Evolutionary conservation across 352 stramenopile species (phyloP), one percentile per base, ranked within the genome.

Genomic region (Globisporangium solare): DNA sequence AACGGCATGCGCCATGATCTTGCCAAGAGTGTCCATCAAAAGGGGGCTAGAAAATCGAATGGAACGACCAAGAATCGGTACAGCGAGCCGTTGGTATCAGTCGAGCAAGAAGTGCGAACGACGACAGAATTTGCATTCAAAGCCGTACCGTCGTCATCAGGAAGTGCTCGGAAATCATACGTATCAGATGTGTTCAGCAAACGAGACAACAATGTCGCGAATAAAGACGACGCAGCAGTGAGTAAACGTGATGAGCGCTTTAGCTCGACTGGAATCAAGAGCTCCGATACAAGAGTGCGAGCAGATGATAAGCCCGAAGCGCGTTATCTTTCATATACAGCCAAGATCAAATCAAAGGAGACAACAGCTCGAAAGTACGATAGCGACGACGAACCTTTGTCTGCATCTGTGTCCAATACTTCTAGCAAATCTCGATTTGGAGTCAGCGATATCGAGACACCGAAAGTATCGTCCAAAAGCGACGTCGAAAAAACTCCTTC

Each of bases 311-410:
- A 51, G n/a, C 56, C 41, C 39, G 59, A 69, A 47, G 17, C 58
- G 5, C 69, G 56, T n/a, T 86, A 86, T 61, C 64, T 86, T 6
- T 79, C 64, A n/a, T 86, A 86, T 47, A 39, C 47, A 18, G 64
- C 57, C 14, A 49, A 49, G 5, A 69, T 59, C 35, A 76, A 73
- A 41, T 62, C 60, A 12, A 65, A 74, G 24, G 61, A 65, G 13
- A 32, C 17, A 41, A 50, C 46, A 15, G 27, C 43, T n/a, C 31
- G 24, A 21, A 50, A 39, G 11, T 53, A 51, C 14, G 35, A 59
- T 22, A 64, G 43, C 4, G 51, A 64, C 21, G 51, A 64, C 15
- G 51, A 54, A 43, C 57, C 57, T 10, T 24, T 58, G 15, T 46
- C 57, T 0, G 15, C 20, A 13, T 49, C 50, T 13, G 35, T 15